Evolutionary conservation across 306 rosid species (phyloP).

Genomic region (Morella rubra): DNA sequence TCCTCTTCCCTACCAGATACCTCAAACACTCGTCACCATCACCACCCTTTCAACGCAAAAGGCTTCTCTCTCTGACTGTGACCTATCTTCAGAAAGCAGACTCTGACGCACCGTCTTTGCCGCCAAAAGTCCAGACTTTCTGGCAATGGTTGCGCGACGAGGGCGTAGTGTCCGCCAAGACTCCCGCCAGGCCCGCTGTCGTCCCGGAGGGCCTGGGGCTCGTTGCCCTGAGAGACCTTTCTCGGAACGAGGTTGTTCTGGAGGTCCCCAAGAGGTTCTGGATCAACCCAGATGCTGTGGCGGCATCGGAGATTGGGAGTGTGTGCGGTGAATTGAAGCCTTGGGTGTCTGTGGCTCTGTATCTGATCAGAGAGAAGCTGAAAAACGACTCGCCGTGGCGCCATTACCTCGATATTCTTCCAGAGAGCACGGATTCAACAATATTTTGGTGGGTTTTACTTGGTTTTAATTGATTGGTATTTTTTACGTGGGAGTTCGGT

Average conservation of each 20-base stretch:
- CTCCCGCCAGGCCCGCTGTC: conserved; percentile 69
- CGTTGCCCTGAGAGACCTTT: conserved; percentile 58
- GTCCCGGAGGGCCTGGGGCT: conserved; percentile 83
- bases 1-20: conserved; percentile 21
- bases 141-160: conserved; percentile 88
- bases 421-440: conserved; percentile 71
- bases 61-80: conserved; percentile 26
- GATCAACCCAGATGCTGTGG: conserved; percentile 92
- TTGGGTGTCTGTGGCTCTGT: conserved; percentile 84
- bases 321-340: conserved; percentile 79
- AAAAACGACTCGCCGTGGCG: conserved; percentile 71
- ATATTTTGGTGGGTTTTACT: conserved; percentile 81
- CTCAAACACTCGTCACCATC: conserved; percentile 19
- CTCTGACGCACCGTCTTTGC: conserved; percentile 48
- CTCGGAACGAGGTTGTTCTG: conserved; percentile 76
- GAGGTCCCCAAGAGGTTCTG: conserved; percentile 91
- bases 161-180: conserved; percentile 70
- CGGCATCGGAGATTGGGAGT: conserved; percentile 76
- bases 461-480: neutral
- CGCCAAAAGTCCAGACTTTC: conserved; percentile 64
- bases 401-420: conserved; percentile 69
- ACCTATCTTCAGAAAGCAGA: conserved; percentile 43
- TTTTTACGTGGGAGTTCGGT: neutral
- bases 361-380: conserved; percentile 61
- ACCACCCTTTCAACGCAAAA: conserved; percentile 29